Percentiles rank a stretch among this genome's conserved stretches.
Conservation (phyloP, 345 rosid genomes). For the Mallotus nudiflorus region DNA sequence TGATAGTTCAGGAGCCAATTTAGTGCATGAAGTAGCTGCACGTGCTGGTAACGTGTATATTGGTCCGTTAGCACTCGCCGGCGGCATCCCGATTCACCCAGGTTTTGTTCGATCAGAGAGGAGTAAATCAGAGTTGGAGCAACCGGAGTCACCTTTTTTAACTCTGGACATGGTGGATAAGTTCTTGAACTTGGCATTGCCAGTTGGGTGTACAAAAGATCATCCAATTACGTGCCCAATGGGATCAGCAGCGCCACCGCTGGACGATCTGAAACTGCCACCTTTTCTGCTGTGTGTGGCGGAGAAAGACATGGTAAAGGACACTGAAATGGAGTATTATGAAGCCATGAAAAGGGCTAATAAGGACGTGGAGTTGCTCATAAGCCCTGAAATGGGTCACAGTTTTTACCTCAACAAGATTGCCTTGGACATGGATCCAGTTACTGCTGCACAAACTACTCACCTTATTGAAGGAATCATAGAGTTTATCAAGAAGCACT, state of each 20-base stretch:
- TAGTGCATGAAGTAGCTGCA: slow-evolving; percentile 37
- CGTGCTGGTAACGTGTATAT: slow-evolving; percentile 19
- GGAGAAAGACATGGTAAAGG: slow-evolving; percentile 46
- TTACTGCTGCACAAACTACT: slow-evolving; percentile 37
- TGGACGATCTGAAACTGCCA: slow-evolving; percentile 44
- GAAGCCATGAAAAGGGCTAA: slow-evolving; percentile 48
- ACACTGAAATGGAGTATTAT: slow-evolving; percentile 60
- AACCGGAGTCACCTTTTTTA: slow-evolving; percentile 53
- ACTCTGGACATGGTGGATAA: slow-evolving; percentile 64
- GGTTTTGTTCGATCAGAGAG: slow-evolving; percentile 44
- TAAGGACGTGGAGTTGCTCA: slow-evolving; percentile 48
- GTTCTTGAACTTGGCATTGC: slow-evolving; percentile 47
- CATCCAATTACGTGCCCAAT: slow-evolving; percentile 63
- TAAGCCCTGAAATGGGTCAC: slow-evolving; percentile 55
- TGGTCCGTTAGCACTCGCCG: slow-evolving; percentile 25
- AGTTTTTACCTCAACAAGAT: slow-evolving; percentile 59
- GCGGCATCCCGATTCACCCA: slow-evolving; percentile 34
- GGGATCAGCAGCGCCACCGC: slow-evolving; percentile 45
- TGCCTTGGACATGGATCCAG: slow-evolving; percentile 46
- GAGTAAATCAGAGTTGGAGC: slow-evolving; percentile 65
- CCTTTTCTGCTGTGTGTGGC: slow-evolving; percentile 54
- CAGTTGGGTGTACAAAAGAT: slow-evolving; percentile 44
- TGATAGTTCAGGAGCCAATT: slow-evolving; percentile 35
- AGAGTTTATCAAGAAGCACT: slow-evolving; percentile 39
- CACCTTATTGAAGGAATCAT: slow-evolving; percentile 37